Conservation (phyloP, 1,284 basidiomycete species). For the Cutaneotrichosporon arboriforme region DNA sequence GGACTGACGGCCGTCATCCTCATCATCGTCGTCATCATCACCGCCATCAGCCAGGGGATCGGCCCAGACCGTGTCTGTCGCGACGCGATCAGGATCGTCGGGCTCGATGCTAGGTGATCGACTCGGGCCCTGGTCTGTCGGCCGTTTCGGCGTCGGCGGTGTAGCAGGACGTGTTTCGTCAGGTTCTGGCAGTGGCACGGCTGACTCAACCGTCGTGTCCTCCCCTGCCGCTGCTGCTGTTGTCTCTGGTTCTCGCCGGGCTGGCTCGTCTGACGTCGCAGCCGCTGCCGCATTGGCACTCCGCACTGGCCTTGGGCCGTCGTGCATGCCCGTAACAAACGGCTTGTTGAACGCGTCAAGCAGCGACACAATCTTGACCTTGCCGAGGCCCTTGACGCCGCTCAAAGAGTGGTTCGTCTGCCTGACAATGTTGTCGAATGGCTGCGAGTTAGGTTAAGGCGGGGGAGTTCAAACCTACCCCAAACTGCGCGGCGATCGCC, state of each 20-base stretch:
- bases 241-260: not conserved
- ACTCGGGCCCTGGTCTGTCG: not conserved
- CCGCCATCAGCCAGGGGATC: conserved; percentile 13
- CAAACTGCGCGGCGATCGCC: conserved; percentile 85
- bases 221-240: not conserved
- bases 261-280: not conserved
- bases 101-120: conserved; percentile 13
- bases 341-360: conserved; percentile 52
- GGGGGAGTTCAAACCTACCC: conserved; percentile 55
- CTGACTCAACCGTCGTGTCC: not conserved
- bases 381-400: conserved; percentile 86
- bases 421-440: conserved; percentile 70
- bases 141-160: not conserved
- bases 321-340: conserved; percentile 42
- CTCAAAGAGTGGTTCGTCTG: conserved; percentile 69
- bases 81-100: conserved; percentile 6
- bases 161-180: not conserved
- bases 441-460: conserved; percentile 49
- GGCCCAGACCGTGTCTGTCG: conserved; percentile 7
- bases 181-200: not conserved
- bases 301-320: not conserved
- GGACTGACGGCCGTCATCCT: not conserved
- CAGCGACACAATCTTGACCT: conserved; percentile 75
- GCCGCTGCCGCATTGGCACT: too few species aligned
- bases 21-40: conserved; percentile 3